Conservation (phyloP, 2,329 filamentous ascomycete genomes). For the Byssothecium circinans region DNA sequence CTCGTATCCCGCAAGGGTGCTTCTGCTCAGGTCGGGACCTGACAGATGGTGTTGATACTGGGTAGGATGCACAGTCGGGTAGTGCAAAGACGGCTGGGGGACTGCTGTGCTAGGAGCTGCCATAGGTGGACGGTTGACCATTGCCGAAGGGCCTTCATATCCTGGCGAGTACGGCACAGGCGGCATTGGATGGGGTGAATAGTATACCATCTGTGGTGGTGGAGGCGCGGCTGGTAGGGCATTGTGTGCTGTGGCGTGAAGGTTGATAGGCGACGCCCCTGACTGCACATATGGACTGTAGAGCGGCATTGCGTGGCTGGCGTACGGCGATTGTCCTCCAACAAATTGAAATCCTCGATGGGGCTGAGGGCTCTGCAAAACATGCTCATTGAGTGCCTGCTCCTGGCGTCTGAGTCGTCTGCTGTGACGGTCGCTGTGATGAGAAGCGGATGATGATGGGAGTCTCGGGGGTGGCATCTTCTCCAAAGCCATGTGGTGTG, state of each 20-base stretch:
- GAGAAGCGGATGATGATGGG: constrained; percentile 26
- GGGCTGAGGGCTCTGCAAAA: constrained; percentile 41
- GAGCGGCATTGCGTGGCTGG: constrained; percentile 28
- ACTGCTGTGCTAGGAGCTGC: constrained; percentile 12
- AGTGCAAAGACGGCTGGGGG: constrained; percentile 19
- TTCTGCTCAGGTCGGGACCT: constrained; percentile 25
- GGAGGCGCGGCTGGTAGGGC: constrained; percentile 24
- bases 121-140: constrained; percentile 27
- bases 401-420: constrained; percentile 36
- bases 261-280: constrained; percentile 26
- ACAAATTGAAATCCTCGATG: constrained; percentile 34
- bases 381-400: constrained; percentile 36
- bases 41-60: constrained; percentile 28
- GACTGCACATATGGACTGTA: constrained; percentile 32
- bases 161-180: constrained; percentile 25
- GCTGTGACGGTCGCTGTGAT: constrained; percentile 28
- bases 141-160: constrained; percentile 22
- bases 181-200: constrained; percentile 19
- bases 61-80: constrained; percentile 26
- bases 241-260: constrained; percentile 21
- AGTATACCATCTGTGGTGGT: constrained; percentile 31
- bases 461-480: constrained; percentile 22
- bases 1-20: constrained; percentile 43
- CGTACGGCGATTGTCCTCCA: constrained; percentile 26
- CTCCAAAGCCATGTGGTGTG: constrained; percentile 17